phyloP scores from a whole-genome alignment of 2,329 filamentous ascomycete species.

The Westerdykella sp. region DNA sequence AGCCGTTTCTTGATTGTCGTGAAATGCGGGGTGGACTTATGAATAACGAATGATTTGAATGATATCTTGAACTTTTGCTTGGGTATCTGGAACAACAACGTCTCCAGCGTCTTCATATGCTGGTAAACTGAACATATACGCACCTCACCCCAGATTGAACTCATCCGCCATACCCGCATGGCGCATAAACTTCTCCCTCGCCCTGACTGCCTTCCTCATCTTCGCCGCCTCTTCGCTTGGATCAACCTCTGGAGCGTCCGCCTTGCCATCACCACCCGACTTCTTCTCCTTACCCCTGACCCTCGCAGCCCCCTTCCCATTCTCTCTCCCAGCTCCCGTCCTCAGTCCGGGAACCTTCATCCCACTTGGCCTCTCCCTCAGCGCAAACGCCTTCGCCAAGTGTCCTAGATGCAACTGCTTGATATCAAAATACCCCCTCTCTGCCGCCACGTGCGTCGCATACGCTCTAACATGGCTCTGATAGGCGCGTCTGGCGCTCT shows the following conservation, averaged over 20 bases:
- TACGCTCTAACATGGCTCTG: constrained; percentile 92
- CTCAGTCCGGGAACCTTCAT: constrained; percentile 55
- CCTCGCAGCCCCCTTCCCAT: constrained; percentile 29
- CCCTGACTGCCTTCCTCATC: constrained; percentile 53
- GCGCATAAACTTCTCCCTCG: constrained; percentile 41
- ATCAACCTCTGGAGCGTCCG: constrained; percentile 36
- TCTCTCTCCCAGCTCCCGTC: constrained; percentile 37
- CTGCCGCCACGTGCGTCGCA: constrained; percentile 82
- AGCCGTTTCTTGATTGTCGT: too few species aligned
- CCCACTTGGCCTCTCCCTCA: constrained; percentile 80
- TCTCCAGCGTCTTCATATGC: too few species aligned
- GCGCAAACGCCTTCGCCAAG: constrained; percentile 84
- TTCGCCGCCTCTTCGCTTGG: constrained; percentile 55
- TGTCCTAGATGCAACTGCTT: constrained; percentile 87
- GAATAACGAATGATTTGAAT: too few species aligned
- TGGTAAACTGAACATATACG: not conserved
- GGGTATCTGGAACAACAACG: too few species aligned
- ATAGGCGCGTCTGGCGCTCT: constrained; percentile 77
- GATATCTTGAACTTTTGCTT: too few species aligned
- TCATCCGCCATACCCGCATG: constrained; percentile 55
- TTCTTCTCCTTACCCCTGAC: constrained; percentile 39
- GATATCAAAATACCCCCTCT: constrained; percentile 85
- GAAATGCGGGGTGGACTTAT: too few species aligned
- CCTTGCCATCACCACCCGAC: constrained; percentile 26
- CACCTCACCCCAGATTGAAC: constrained; percentile 58